Evolutionary conservation across 352 stramenopile species (phyloP).

Genomic region (Phytophthora foliorum): DNA sequence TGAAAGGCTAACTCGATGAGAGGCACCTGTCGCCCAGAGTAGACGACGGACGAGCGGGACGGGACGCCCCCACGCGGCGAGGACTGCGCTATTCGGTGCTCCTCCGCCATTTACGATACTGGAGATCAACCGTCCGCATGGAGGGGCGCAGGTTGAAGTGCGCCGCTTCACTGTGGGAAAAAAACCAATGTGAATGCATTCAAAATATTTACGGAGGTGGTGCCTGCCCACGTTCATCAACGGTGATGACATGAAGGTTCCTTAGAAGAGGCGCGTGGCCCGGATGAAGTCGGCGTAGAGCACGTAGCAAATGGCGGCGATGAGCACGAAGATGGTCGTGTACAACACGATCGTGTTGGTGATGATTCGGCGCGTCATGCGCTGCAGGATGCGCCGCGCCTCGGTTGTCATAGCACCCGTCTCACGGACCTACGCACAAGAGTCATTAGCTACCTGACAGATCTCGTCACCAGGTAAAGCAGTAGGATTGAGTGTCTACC

Average conservation of each 20-base stretch:
- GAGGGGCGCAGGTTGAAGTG: conserved; percentile 26
- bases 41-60: conserved; percentile 30
- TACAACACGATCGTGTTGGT: conserved; percentile 87
- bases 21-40: conserved; percentile 39
- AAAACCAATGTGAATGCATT: not conserved
- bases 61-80: conserved; percentile 26
- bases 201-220: not conserved
- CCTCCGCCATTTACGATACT: conserved; percentile 32
- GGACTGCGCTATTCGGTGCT: conserved; percentile 36
- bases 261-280: conserved; percentile 34
- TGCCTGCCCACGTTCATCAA: not conserved
- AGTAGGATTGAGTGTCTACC: conserved; percentile 21
- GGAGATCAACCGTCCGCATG: conserved; percentile 1
- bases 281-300: conserved; percentile 85
- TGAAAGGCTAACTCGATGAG: conserved; percentile 50
- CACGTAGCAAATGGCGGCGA: conserved; percentile 76
- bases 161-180: not conserved
- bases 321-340: conserved; percentile 76
- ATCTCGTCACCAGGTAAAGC: not conserved
- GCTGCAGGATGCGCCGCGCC: conserved; percentile 71
- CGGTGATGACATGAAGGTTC: not conserved
- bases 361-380: conserved; percentile 81
- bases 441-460: conserved; percentile 7
- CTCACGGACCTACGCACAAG: conserved; percentile 61
- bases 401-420: conserved; percentile 78